Conservation (phyloP, 2,329 filamentous ascomycete species). For the Diaporthe ilicicola region DNA sequence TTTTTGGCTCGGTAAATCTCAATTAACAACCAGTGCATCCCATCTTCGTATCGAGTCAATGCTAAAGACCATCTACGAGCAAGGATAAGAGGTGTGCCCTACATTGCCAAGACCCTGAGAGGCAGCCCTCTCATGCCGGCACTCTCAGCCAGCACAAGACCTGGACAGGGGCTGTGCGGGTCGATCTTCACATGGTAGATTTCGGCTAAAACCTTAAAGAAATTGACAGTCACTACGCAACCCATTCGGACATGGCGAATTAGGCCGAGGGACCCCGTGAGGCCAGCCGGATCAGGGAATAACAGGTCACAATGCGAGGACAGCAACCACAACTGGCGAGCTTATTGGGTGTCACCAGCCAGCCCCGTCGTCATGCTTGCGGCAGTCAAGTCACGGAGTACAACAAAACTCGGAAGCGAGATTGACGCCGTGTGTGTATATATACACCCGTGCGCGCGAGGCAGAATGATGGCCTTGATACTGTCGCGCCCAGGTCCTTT, state of each 20-base stretch:
- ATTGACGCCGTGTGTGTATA: neutral
- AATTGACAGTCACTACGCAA: neutral
- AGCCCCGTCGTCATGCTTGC: neutral
- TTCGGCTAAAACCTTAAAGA: conserved; percentile 16
- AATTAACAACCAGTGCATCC: neutral
- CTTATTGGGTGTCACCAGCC: neutral
- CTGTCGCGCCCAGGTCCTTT: neutral
- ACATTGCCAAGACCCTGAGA: neutral
- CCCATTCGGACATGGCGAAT: neutral
- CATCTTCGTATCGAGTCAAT: neutral
- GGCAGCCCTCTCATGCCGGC: conserved; percentile 4
- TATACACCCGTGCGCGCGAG: neutral
- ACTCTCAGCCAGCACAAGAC: neutral
- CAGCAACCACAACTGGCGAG: neutral
- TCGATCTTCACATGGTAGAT: conserved; percentile 10
- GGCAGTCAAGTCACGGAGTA: neutral
- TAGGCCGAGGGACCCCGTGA: neutral
- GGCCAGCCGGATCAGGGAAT: neutral
- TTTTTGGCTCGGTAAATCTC: conserved; percentile 1
- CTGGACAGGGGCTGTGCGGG: conserved; percentile 6
- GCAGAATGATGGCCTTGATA: neutral
- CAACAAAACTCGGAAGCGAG: neutral
- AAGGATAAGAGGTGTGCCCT: neutral
- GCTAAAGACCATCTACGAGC: neutral
- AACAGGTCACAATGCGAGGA: neutral